Evolutionary conservation across 306 rosid species (phyloP).

Genomic region (Quercus wislizeni): DNA sequence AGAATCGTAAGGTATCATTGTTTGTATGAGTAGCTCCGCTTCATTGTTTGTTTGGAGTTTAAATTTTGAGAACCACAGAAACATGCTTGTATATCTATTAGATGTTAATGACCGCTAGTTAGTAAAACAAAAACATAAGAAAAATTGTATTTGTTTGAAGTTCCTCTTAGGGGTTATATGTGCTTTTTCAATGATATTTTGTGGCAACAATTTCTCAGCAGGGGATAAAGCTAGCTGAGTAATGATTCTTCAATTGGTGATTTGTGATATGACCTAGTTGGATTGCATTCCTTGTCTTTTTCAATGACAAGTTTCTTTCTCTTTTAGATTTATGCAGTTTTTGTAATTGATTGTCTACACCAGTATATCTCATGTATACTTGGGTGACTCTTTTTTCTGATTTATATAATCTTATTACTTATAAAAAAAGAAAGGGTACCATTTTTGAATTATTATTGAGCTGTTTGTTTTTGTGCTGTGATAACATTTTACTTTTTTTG

Average conservation of each 20-base stretch:
- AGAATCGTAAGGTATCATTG: slow-evolving; percentile 89
- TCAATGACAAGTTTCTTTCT: neutral
- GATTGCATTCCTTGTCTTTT: slow-evolving; percentile 2
- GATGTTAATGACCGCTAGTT: neutral
- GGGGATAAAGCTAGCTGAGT: neutral
- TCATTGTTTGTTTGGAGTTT: neutral
- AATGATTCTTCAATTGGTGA: neutral
- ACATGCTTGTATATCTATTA: neutral
- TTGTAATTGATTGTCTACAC: too few relatives aligned
- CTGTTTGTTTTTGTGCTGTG: neutral
- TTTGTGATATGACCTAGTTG: neutral
- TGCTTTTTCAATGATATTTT: neutral
- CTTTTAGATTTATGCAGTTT: neutral
- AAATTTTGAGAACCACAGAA: neutral
- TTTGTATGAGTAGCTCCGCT: neutral
- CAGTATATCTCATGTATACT: too few relatives aligned
- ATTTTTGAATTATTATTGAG: neutral
- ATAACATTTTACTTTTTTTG: neutral
- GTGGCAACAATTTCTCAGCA: neutral
- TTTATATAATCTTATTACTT: too few relatives aligned
- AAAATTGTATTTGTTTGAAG: too few relatives aligned
- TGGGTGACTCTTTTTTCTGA: too few relatives aligned
- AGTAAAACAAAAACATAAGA: neutral
- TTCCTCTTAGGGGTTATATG: too few relatives aligned
- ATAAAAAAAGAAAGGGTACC: too few relatives aligned